Conservation (phyloP, 1,284 basidiomycete species). For the Crucibulum cyathiforme region DNA sequence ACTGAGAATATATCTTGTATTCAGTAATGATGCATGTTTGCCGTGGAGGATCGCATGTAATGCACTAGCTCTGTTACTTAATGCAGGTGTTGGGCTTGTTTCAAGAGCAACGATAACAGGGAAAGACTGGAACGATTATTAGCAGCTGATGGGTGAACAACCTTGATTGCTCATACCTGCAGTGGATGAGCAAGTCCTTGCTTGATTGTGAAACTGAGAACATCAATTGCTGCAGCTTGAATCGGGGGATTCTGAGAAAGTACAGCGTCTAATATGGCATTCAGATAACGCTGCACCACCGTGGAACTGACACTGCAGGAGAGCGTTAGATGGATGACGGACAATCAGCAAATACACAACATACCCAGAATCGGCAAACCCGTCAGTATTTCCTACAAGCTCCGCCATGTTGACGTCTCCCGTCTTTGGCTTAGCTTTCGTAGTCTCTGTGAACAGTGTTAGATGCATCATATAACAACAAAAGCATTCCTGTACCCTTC, state of each 20-base stretch:
- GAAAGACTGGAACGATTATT: constrained; percentile 66
- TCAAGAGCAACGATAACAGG: constrained; percentile 94
- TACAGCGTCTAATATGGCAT: constrained; percentile 82
- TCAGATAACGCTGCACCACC: constrained; percentile 90
- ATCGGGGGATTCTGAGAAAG: constrained; percentile 73
- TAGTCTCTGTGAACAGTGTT: constrained; percentile 29
- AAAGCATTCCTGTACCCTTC: constrained; percentile 48
- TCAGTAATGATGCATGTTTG: constrained; percentile 91
- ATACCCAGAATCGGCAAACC: constrained; percentile 94
- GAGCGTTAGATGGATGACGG: background rate
- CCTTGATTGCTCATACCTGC: constrained; percentile 54
- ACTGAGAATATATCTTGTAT: constrained; percentile 82
- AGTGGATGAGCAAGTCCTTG: constrained; percentile 96
- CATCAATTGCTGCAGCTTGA: constrained; percentile 88
- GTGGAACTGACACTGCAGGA: constrained; percentile 84
- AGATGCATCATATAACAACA: background rate
- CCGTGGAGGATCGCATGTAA: constrained; percentile 84
- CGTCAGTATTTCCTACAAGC: constrained; percentile 92
- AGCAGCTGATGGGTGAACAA: constrained; percentile 1
- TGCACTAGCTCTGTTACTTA: constrained; percentile 79
- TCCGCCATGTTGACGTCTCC: constrained; percentile 86
- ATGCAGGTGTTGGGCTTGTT: constrained; percentile 68
- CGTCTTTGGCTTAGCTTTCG: constrained; percentile 52
- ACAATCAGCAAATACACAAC: background rate
- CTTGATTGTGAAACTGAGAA: constrained; percentile 90